Evolutionary conservation across 2,329 filamentous ascomycete genomes (phyloP).

Genomic region (Penicillium occitanis): DNA sequence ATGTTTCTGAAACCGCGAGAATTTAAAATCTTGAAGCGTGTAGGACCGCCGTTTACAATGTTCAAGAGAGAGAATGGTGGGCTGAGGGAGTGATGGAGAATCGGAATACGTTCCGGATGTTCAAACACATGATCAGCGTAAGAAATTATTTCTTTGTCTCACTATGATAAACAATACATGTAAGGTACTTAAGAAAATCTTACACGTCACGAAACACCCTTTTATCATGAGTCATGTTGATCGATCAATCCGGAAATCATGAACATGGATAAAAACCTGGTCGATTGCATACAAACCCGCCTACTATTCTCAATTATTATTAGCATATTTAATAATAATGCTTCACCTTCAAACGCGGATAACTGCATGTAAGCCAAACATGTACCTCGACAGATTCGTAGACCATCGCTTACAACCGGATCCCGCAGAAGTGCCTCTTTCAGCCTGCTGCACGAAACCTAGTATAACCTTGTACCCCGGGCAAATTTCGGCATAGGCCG

Average conservation of each 20-base stretch:
- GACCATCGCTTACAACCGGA: background rate
- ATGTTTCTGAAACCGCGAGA: conserved; percentile 45
- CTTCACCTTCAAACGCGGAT: background rate
- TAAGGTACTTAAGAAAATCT: background rate
- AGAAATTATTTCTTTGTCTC: background rate
- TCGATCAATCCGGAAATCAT: background rate
- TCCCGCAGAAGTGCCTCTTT: background rate
- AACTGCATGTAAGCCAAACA: background rate
- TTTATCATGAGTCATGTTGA: background rate
- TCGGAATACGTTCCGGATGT: background rate
- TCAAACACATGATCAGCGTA: background rate
- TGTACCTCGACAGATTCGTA: background rate
- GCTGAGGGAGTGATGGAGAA: background rate
- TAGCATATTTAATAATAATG: background rate
- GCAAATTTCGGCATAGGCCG: background rate
- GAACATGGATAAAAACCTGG: background rate
- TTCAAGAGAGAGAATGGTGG: conserved; percentile 13
- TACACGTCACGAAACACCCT: background rate
- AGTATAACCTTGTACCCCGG: background rate
- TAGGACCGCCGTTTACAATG: conserved; percentile 15
- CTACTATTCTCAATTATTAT: background rate
- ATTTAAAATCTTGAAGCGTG: conserved; percentile 33
- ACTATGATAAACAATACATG: background rate
- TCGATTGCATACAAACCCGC: background rate
- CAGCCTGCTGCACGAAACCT: background rate